Conservation (phyloP, 1,284 basidiomycete genomes). For the Inonotus hispidus region DNA sequence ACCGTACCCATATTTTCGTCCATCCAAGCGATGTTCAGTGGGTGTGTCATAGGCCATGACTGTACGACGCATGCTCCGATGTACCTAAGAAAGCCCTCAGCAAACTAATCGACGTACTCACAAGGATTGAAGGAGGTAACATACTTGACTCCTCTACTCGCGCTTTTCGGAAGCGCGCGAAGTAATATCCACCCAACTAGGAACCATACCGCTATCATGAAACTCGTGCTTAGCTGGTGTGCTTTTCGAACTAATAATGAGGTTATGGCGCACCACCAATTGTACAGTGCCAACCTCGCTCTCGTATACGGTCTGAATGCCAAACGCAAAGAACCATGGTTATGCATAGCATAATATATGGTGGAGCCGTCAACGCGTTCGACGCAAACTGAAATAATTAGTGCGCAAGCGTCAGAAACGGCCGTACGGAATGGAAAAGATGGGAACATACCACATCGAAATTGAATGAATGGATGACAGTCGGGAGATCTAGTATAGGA, state of each 20-base stretch:
- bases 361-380: slow-evolving; percentile 36
- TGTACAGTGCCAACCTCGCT: slow-evolving; percentile 33
- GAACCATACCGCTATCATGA: slow-evolving; percentile 32
- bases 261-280: slow-evolving; percentile 27
- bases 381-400: slow-evolving; percentile 24
- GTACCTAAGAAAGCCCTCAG: slow-evolving; percentile 22
- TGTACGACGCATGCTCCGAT: slow-evolving; percentile 32
- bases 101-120: background rate
- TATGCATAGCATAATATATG: slow-evolving; percentile 33
- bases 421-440: background rate
- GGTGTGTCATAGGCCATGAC: slow-evolving; percentile 35
- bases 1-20: slow-evolving; percentile 34
- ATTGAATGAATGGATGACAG: slow-evolving; percentile 35
- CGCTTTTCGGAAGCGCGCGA: slow-evolving; percentile 27
- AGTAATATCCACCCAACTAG: slow-evolving; percentile 34
- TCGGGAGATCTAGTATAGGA: slow-evolving; percentile 30
- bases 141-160: slow-evolving; percentile 25
- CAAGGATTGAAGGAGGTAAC: background rate
- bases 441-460: slow-evolving; percentile 27
- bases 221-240: background rate
- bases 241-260: background rate
- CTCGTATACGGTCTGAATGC: slow-evolving; percentile 31
- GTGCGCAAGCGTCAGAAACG: background rate
- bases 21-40: slow-evolving; percentile 37
- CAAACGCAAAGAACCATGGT: slow-evolving; percentile 30